phyloP scores from a whole-genome alignment of 73 alveolate genomes.

The Paramecium bursaria region DNA sequence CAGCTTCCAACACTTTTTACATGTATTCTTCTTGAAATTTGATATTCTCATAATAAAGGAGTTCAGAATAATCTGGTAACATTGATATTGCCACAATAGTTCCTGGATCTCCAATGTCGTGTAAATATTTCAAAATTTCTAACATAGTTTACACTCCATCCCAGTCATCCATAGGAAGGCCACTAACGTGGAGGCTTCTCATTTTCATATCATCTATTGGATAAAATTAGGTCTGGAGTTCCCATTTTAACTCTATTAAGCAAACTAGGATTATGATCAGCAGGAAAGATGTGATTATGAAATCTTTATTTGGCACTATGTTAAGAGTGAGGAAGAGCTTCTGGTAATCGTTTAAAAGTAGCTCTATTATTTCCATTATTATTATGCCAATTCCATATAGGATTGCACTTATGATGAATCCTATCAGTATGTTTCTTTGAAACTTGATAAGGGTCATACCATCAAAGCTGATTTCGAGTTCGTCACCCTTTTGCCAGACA shows the following conservation, averaged over 20 bases:
- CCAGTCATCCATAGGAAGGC: constrained; percentile 15
- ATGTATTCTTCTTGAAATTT: not conserved
- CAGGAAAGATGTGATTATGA: constrained; percentile 4
- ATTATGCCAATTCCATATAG: too few species aligned
- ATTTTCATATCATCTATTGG: constrained; percentile 4
- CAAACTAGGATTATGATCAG: not conserved
- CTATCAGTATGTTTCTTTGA: too few species aligned
- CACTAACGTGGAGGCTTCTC: constrained; percentile 20
- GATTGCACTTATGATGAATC: too few species aligned
- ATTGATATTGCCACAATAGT: constrained; percentile 46
- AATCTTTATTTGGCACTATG: constrained; percentile 32
- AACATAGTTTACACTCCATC: constrained; percentile 52
- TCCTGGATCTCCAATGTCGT: constrained; percentile 45
- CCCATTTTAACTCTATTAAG: not conserved
- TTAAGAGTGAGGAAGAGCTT: constrained; percentile 16
- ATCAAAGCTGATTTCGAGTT: too few species aligned
- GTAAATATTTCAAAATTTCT: constrained; percentile 11
- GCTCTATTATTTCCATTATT: too few species aligned
- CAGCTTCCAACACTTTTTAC: not conserved
- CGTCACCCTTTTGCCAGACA: too few species aligned
- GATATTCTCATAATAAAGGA: not conserved
- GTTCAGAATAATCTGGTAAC: constrained; percentile 29
- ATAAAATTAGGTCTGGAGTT: not conserved
- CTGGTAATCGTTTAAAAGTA: constrained; percentile 42
- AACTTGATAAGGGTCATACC: too few species aligned